Evolutionary conservation across 2,329 filamentous ascomycete species (phyloP), one percentile per base, ranked within the genome.

Genomic region (Fusarium globosum): DNA sequence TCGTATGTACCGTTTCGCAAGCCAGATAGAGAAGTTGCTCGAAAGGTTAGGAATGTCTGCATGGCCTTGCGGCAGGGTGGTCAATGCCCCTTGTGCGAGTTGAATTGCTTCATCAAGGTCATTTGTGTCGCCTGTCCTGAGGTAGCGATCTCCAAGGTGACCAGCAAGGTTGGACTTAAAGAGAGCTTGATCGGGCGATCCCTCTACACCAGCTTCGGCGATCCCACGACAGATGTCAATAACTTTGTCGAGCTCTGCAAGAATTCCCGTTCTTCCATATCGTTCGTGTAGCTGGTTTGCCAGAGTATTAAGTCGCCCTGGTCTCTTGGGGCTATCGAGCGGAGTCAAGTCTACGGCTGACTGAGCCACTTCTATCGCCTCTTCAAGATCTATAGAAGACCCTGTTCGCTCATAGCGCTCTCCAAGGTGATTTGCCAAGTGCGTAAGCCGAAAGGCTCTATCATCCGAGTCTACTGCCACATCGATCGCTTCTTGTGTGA

Each of bases 41-140:
- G 18, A 52, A 1, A 26, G 18, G 0, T 13, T 16, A 3, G n/a
- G 9, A 6, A 21, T 6, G 2, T 38, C 49, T 12, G 18, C 13
- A 10, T 52, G 33, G 0, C 49, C 33, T 26, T 0, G 0, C 0
- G 49, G 18, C 0, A 38, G 1, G 1, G 13, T 6, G 1, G 3
- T 4, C 0, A 26, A 15, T 21, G 18, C 49, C 18, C 38, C 7
- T 26, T 3, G 18, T 4, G 13, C 6, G 13, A 52, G n/a, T 11
- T 38, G 9, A 3, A 38, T 36, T 8, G n/a, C 49, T 26, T 52
- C n/a, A 3, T 38, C 18, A 1, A 52, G 49, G 2, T 52, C 23
- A 2, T 21, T 52, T 0, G 2, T 16, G 2, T 38, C 1, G 13
- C 16, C 0, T 23, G 18, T 16, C n/a, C 7, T 36, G 16, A 38